These are phyloP conservation scores for Incumbomyces delicatus DNA, from an alignment of 2,329 filamentous ascomycete genomes.

Conservation along the genomic window DNA sequence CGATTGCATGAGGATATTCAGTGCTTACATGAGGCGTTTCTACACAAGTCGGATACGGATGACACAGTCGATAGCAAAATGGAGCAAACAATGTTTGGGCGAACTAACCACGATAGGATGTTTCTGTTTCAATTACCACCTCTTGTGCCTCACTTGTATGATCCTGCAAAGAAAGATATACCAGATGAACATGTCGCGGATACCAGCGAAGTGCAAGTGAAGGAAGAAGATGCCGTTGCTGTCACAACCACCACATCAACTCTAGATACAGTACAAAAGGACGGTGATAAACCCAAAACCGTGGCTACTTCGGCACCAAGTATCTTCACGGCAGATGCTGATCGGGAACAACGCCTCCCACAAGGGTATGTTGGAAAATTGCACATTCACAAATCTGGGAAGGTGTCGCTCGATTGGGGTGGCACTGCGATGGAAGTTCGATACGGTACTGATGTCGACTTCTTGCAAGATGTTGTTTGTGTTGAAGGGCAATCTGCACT, in stretches of 20 bases:
- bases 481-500: constrained; percentile 12
- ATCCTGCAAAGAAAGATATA: constrained; percentile 25
- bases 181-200: constrained; percentile 7
- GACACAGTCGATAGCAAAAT: constrained; percentile 17
- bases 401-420: constrained; percentile 54
- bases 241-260: not conserved
- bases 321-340: constrained; percentile 5
- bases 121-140: constrained; percentile 58
- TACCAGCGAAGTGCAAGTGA: constrained; percentile 9
- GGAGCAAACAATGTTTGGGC: constrained; percentile 17
- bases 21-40: constrained; percentile 13
- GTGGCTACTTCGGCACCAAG: constrained; percentile 2
- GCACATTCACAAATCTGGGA: constrained; percentile 51
- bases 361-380: constrained; percentile 52
- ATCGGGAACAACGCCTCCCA: constrained; percentile 30
- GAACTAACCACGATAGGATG: constrained; percentile 43
- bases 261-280: constrained; percentile 26
- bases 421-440: constrained; percentile 49
- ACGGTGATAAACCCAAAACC: constrained; percentile 17
- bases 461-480: constrained; percentile 51
- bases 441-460: constrained; percentile 46
- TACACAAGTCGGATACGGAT: constrained; percentile 9
- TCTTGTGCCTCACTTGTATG: constrained; percentile 47
- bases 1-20: constrained; percentile 22
- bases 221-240: constrained; percentile 9